These are phyloP conservation scores for Senna siamea DNA, from an alignment of 306 rosid species.

Conservation along the genomic window DNA sequence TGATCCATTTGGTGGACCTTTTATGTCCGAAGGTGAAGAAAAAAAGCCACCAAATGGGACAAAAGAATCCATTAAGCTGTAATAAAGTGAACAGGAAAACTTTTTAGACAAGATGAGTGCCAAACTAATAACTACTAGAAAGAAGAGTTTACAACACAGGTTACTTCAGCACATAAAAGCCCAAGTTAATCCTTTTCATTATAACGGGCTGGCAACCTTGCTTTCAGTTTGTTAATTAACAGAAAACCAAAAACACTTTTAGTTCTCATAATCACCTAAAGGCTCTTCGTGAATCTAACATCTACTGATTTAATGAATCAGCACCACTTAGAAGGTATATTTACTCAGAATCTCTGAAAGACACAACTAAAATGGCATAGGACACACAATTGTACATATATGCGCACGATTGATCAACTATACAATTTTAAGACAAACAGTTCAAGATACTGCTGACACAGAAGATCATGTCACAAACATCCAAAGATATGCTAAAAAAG, in stretches of 20 bases:
- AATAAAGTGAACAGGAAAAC: conserved; percentile 39
- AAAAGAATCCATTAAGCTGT: conserved; percentile 96
- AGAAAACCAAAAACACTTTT: background rate
- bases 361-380: too few relatives aligned
- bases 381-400: background rate
- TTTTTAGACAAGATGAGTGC: conserved; percentile 25
- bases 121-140: conserved; percentile 13
- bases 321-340: background rate
- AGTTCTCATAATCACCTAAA: background rate
- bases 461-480: too few relatives aligned
- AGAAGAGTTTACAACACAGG: conserved; percentile 21
- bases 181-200: too few relatives aligned
- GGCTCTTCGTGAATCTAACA: background rate
- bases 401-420: background rate
- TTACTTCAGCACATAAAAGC: background rate
- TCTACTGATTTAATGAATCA: background rate
- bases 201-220: background rate
- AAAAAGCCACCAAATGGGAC: conserved; percentile 97
- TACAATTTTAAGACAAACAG: background rate
- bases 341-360: too few relatives aligned
- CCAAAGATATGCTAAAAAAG: too few relatives aligned
- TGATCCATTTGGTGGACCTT: conserved; percentile 54
- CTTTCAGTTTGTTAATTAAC: background rate
- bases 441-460: too few relatives aligned
- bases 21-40: conserved; percentile 77